These are phyloP conservation scores for Tetrapisispora pingtungensis DNA, from an alignment of 805 yeast species.

Conservation along the genomic window DNA sequence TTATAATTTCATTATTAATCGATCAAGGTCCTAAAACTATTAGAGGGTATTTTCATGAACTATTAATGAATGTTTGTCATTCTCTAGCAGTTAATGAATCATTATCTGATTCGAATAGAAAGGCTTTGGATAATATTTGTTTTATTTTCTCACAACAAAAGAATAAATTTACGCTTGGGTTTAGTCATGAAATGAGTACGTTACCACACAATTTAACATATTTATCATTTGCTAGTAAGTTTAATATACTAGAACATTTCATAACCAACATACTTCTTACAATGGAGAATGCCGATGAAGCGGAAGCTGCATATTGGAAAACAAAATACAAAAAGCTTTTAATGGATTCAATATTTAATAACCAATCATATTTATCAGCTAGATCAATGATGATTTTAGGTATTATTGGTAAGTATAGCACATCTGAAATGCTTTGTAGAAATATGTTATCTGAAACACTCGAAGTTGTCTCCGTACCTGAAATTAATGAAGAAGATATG, in stretches of 20 bases:
- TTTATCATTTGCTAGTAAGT: conserved; percentile 32
- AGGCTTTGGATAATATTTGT: conserved; percentile 37
- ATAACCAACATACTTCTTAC: conserved; percentile 46
- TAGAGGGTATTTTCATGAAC: conserved; percentile 49
- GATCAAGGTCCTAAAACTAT: conserved; percentile 45
- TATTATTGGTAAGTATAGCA: conserved; percentile 51
- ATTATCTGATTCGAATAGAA: conserved; percentile 33
- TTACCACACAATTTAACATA: conserved; percentile 27
- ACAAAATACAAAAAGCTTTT: conserved; percentile 57
- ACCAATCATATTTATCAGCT: conserved; percentile 50
- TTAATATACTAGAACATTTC: conserved; percentile 43
- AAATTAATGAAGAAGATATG: conserved; percentile 24
- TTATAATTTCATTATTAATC: conserved; percentile 49
- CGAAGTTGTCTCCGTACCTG: conserved; percentile 29
- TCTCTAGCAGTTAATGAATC: conserved; percentile 51
- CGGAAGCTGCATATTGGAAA: conserved; percentile 46
- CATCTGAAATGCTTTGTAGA: conserved; percentile 43
- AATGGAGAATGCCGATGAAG: conserved; percentile 37
- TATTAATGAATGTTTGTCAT: conserved; percentile 59
- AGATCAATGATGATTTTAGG: conserved; percentile 65
- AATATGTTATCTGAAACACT: conserved; percentile 24
- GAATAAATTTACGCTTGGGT: conserved; percentile 58
- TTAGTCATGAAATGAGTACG: conserved; percentile 44
- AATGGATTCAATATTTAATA: conserved; percentile 49
- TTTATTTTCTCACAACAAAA: conserved; percentile 44